Evolutionary conservation across 352 stramenopile genomes (phyloP).

Genomic region (Pythium brassicae): DNA sequence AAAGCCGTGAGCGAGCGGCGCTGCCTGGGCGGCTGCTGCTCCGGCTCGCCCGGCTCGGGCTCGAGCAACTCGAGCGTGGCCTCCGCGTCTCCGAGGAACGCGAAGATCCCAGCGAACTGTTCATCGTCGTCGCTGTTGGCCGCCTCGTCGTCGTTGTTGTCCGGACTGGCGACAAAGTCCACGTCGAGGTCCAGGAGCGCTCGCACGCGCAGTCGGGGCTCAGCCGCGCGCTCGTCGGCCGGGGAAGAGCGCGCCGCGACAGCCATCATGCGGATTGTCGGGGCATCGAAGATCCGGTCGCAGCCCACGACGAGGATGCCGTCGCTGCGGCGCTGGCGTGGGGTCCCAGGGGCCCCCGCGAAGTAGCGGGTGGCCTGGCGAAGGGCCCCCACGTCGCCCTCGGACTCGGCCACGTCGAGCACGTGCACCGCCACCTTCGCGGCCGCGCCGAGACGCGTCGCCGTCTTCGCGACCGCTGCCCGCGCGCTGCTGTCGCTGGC

Average conservation of each 20-base stretch:
- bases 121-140: neutral
- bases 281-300: slow-evolving; percentile 17
- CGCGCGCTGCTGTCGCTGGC: neutral
- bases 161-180: neutral
- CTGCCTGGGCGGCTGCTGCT: slow-evolving; percentile 4
- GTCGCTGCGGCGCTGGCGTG: slow-evolving; percentile 6
- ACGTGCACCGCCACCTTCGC: slow-evolving; percentile 11
- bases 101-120: slow-evolving; percentile 16
- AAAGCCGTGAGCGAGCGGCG: neutral
- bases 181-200: slow-evolving; percentile 24
- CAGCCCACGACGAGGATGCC: slow-evolving; percentile 15
- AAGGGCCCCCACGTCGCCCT: slow-evolving; percentile 1
- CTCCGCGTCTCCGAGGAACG: slow-evolving; percentile 3
- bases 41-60: neutral
- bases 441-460: slow-evolving; percentile 1
- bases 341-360: neutral
- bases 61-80: neutral
- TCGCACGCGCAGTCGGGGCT: slow-evolving; percentile 4
- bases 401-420: slow-evolving; percentile 1
- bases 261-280: slow-evolving; percentile 25
- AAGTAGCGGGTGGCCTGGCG: neutral
- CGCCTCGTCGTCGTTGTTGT: neutral
- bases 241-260: neutral
- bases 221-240: neutral
- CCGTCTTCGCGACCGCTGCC: neutral